Conservation (phyloP, 176 grass and related monocot genomes). For the Typha latifolia region DNA sequence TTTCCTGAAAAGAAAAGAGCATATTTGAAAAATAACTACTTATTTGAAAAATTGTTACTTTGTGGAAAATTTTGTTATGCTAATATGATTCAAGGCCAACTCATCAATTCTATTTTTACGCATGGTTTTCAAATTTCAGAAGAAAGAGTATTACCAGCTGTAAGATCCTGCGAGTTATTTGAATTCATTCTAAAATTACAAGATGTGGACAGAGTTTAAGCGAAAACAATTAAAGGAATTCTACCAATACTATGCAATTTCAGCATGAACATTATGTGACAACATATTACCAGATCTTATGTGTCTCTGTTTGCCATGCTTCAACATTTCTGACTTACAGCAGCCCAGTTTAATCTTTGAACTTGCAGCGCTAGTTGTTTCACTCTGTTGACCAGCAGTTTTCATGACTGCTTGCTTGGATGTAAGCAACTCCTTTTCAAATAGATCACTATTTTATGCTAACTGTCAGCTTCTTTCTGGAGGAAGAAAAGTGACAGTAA, state of each 20-base stretch:
- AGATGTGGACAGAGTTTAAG: too few relatives aligned
- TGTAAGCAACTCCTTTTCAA: conserved; percentile 2
- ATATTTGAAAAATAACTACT: background rate
- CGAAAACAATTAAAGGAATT: background rate
- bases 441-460: background rate
- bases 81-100: background rate
- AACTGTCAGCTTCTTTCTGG: conserved; percentile 11
- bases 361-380: conserved; percentile 27
- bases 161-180: too few relatives aligned
- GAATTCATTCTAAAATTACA: too few relatives aligned
- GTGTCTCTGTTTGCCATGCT: conserved; percentile 36
- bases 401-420: conserved; percentile 32
- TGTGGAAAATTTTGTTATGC: background rate
- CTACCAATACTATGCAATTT: background rate
- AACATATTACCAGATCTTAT: conserved; percentile 56
- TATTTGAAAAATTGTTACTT: background rate
- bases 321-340: conserved; percentile 40
- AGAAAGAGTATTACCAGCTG: too few relatives aligned
- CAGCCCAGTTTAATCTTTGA: conserved; percentile 30
- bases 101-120: too few relatives aligned
- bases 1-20: conserved; percentile 40
- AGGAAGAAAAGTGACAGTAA: conserved; percentile 7
- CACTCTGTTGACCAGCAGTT: conserved; percentile 25
- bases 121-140: too few relatives aligned
- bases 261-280: background rate